A percentile compares a stretch with the other conserved stretches of the same genome.
Conservation (phyloP, 768 basidiomycete species). For the Hygrocybe coccinea region DNA sequence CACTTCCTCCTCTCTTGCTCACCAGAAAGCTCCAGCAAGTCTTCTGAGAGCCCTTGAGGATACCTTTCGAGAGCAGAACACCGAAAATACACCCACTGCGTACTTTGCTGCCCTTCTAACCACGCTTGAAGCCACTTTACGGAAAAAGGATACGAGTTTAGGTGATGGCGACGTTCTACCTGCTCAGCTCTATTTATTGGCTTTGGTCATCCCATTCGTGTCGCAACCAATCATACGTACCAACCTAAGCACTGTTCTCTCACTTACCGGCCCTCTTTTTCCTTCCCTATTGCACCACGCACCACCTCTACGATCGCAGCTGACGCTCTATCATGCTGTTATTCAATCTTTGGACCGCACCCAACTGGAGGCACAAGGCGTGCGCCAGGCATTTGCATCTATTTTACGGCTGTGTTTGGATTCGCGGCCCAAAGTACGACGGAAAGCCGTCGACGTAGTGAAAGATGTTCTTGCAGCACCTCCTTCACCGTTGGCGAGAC, state of each 20-base stretch:
- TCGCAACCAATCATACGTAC: slow-evolving; percentile 75
- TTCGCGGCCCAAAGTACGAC: slow-evolving; percentile 89
- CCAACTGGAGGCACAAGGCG: slow-evolving; percentile 59
- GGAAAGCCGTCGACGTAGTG: slow-evolving; percentile 81
- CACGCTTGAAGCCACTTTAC: slow-evolving; percentile 72
- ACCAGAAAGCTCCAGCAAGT: slow-evolving; percentile 86
- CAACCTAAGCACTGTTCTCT: slow-evolving; percentile 65
- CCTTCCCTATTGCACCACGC: slow-evolving; percentile 59
- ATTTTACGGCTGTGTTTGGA: slow-evolving; percentile 81
- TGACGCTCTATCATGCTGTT: slow-evolving; percentile 68
- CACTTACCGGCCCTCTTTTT: slow-evolving; percentile 75
- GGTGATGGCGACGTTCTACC: slow-evolving; percentile 74
- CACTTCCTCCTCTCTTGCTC: slow-evolving; percentile 69
- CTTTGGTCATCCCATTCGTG: slow-evolving; percentile 72
- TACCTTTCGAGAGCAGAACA: slow-evolving; percentile 63
- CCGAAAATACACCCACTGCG: slow-evolving; percentile 73
- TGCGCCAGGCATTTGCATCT: slow-evolving; percentile 81
- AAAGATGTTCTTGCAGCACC: slow-evolving; percentile 71
- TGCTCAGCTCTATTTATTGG: slow-evolving; percentile 79
- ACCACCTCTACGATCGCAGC: slow-evolving; percentile 80
- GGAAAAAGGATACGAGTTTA: slow-evolving; percentile 47
- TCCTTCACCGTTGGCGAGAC: slow-evolving; percentile 67
- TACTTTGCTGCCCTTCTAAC: slow-evolving; percentile 93
- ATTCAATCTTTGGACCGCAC: slow-evolving; percentile 66
- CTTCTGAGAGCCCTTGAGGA: slow-evolving; percentile 82